Evolutionary conservation across 177 flowering plant species (phyloP), one percentile per base, ranked within the genome.

Genomic region (Tripterygium wilfordii): DNA sequence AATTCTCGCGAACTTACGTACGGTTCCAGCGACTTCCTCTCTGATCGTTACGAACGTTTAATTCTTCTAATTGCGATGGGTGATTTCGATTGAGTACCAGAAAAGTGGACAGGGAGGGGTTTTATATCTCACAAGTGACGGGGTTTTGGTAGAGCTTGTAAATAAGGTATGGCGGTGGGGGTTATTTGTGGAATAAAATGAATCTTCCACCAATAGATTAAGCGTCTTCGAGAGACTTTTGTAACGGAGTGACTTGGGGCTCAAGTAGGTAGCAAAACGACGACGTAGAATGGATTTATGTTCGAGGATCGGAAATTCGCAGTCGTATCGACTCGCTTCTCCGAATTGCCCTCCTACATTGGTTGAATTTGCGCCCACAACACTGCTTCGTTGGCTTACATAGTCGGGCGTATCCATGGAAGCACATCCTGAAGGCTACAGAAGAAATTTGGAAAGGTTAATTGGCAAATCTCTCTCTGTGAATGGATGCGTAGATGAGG

Each of bases 81-180:
- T n/a, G n/a, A n/a, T n/a, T 3, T 3, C 39, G 3, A 36, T 18
- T 3, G 18, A 16, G 39, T 15, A 36, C 17, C 4, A 2, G 39
- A 10, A 12, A 32, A 32, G 36, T 32, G 2, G 2, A 32, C 5
- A 17, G 48, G 32, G 25, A 45, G 33, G 62, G 61, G 60, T 36
- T 62, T 46, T 52, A 51, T 48, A 56, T 55, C n/a, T n/a, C n/a
- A 54, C 32, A 49, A 4, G 12, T 1, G 39, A 41, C 12, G 19
- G 25, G 38, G 35, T 40, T 22, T 24, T 29, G 8, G 29, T 51
- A 31, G 16, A n/a, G 38, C 35, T 42, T 42, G 66, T 39, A 31
- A 66, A 33, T 56, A 9, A 1, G 7, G 10, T 43, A 45, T 38
- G 51, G 72, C 65, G 72, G 65, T 71, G 61, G 36, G 72, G 72